Base-by-base conservation (phyloP, 306 rosid species). In the Aeschynomene evenia region DNA sequence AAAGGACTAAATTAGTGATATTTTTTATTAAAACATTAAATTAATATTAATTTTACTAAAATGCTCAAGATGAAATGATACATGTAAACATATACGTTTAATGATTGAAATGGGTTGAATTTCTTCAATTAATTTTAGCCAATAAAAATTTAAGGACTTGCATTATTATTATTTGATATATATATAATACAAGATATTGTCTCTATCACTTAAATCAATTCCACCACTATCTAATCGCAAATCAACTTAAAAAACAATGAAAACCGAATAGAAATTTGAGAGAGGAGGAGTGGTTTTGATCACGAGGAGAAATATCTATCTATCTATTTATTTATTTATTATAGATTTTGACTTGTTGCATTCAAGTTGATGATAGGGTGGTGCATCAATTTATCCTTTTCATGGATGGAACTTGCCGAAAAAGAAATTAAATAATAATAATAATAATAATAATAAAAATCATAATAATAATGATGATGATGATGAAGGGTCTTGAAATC, bases 281-380 rank as follows among this genome's bases (percentile, higher is more conserved):
- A 26, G 63, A 64, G 67, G 77, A 28, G 68, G 63, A 63, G 50
- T 45, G 55, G 66, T 57, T 80, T 31, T 45, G 70, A 56, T 45
- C 7, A 53, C 7, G 43, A 62, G 76, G 33, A 53, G 43, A 61
- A 26, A 76, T 23, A 72, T 48, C 1, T 13, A n/a, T n/a, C n/a
- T n/a, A n/a, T n/a, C n/a, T n/a, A n/a, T n/a, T n/a, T n/a, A n/a
- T n/a, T n/a, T n/a, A n/a, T n/a, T n/a, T n/a, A 55, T 31, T 31
- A 14, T 34, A 26, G 73, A 56, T 65, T 73, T 69, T 58, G 71
- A 80, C 78, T 58, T 75, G 13, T 55, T 53, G 49, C 57, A 73
- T 40, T 68, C 21, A 60, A 55, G 39, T 46, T 23, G 48, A 70
- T 45, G 59, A 62, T 42, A 40, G 24, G 45, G 71, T 57, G 45